Conservation (phyloP, 2,329 filamentous ascomycete genomes). For the Aspergillaceae sp. region DNA sequence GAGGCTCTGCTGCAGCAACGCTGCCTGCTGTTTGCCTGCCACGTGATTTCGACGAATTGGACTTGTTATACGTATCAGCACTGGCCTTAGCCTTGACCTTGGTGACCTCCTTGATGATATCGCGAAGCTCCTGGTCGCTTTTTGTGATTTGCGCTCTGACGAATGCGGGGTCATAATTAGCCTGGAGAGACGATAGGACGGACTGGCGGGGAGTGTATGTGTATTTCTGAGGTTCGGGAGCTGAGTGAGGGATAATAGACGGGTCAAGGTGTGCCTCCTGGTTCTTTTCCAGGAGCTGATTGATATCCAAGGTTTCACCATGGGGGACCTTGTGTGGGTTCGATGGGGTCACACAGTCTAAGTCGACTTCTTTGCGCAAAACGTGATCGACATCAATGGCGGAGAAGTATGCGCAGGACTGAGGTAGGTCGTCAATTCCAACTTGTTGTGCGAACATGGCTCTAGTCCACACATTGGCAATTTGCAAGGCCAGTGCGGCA, state of each 20-base stretch:
- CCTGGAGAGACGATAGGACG: conserved; percentile 66
- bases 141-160: conserved; percentile 76
- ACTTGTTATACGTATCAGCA: background rate
- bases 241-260: conserved; percentile 46
- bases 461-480: conserved; percentile 92
- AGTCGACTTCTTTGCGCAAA: conserved; percentile 94
- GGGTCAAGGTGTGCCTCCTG: conserved; percentile 60
- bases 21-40: conserved; percentile 5
- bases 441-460: conserved; percentile 97
- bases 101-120: conserved; percentile 57
- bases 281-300: conserved; percentile 65
- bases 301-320: conserved; percentile 81
- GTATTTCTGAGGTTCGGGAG: conserved; percentile 55
- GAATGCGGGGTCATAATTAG: conserved; percentile 51
- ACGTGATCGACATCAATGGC: conserved; percentile 93
- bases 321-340: conserved; percentile 68
- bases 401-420: conserved; percentile 90
- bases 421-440: conserved; percentile 88
- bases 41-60: background rate
- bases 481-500: conserved; percentile 82
- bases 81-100: conserved; percentile 22
- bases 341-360: conserved; percentile 91
- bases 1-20: conserved; percentile 30
- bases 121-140: conserved; percentile 62
- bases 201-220: conserved; percentile 62